These are phyloP conservation scores for Beauveria caledonica DNA, from an alignment of 2,329 filamentous ascomycete genomes.

Conservation along the genomic window DNA sequence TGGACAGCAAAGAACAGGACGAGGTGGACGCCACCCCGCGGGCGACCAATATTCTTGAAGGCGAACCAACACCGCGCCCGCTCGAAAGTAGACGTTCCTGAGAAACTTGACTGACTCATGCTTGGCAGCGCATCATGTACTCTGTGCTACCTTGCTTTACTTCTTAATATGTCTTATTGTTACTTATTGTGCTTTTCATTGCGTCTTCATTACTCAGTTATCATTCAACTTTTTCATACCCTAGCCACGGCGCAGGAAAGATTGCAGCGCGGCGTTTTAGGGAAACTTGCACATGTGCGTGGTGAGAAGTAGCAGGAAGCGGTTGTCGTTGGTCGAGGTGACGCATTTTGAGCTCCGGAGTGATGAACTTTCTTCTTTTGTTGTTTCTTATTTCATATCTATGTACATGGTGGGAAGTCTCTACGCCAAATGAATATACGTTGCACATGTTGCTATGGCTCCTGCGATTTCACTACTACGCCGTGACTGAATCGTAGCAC, in stretches of 20 bases:
- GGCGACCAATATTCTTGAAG: slow-evolving; percentile 18
- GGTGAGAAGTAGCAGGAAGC: no score
- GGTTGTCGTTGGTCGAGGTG: no score
- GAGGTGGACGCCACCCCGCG: slow-evolving; percentile 38
- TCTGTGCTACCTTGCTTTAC: neutral
- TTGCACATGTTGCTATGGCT: no score
- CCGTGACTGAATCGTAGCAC: no score
- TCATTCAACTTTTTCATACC: slow-evolving; percentile 13
- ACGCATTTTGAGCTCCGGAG: no score
- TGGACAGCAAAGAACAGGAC: neutral
- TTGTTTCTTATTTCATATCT: no score
- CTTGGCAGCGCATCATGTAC: neutral
- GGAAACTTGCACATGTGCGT: neutral
- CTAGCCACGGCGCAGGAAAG: slow-evolving; percentile 10
- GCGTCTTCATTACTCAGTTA: neutral
- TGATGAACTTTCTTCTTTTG: no score
- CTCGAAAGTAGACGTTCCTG: slow-evolving; percentile 13
- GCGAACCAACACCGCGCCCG: slow-evolving; percentile 33
- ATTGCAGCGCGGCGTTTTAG: slow-evolving; percentile 18
- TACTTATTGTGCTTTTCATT: neutral
- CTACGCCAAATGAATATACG: no score
- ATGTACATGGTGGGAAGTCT: no score
- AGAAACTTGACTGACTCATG: no score
- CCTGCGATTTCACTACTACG: no score
- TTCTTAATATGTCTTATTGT: slow-evolving; percentile 5